phyloP scores from a whole-genome alignment of 257 asterid species.

The Echites panduratus region DNA sequence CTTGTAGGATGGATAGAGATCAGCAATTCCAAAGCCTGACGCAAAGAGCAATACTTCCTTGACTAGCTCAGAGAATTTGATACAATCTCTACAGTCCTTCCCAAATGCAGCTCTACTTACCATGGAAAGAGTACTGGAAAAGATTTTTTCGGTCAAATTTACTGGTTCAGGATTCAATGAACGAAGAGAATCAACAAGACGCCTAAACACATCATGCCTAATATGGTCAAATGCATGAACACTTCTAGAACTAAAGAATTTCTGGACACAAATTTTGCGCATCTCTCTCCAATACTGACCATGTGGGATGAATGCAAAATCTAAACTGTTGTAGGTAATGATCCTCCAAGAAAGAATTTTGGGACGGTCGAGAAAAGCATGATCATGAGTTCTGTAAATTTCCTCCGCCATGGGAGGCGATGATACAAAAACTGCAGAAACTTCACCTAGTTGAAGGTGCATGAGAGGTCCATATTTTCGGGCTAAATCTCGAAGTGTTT shows the following conservation, averaged over 20 bases:
- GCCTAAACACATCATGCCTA: background rate
- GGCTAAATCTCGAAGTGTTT: background rate
- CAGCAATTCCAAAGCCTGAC: background rate
- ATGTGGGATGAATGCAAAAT: background rate
- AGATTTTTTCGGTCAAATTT: background rate
- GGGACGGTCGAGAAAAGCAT: background rate
- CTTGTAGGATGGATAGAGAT: background rate
- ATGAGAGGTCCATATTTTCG: slow-evolving; percentile 1
- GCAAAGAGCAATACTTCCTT: background rate
- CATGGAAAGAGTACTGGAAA: background rate
- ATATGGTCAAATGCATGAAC: background rate
- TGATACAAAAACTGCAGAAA: background rate
- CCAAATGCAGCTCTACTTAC: background rate
- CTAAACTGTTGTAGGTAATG: background rate
- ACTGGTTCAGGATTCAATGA: background rate
- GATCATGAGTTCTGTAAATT: background rate
- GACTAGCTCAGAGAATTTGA: background rate
- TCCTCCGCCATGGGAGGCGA: background rate
- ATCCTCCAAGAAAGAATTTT: background rate
- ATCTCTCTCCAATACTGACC: background rate
- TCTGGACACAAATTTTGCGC: background rate
- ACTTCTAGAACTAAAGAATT: background rate
- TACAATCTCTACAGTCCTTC: background rate
- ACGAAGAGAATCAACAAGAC: background rate
- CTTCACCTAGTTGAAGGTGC: background rate